Conservation (phyloP, 164 flowering plant species). For the Vitis rupestris region DNA sequence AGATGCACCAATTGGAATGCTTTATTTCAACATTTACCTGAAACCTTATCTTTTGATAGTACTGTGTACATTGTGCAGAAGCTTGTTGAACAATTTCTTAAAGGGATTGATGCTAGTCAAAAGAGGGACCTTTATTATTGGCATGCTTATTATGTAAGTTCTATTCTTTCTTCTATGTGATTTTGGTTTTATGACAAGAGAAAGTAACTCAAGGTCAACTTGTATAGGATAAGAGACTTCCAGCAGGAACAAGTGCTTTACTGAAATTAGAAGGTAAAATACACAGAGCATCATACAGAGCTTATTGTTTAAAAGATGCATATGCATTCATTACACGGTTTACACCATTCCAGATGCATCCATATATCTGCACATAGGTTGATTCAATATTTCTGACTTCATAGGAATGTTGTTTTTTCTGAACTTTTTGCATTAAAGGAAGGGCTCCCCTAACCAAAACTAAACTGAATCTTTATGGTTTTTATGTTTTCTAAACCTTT, state of each 20-base stretch:
- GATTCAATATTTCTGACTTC: background rate
- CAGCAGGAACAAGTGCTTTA: conserved; percentile 61
- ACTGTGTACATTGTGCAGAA: conserved; percentile 41
- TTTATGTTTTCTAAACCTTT: no score
- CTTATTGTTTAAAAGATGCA: background rate
- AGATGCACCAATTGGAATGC: background rate
- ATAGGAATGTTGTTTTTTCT: background rate
- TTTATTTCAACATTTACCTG: background rate
- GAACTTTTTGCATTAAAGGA: no score
- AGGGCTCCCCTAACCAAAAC: no score
- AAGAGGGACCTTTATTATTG: conserved; percentile 68
- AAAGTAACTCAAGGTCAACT: conserved; percentile 3
- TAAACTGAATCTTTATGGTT: no score
- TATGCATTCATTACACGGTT: background rate
- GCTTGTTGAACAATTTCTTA: conserved; percentile 68
- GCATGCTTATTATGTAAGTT: conserved; percentile 82
- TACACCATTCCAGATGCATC: no score
- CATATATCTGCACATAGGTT: background rate
- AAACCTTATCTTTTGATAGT: conserved; percentile 1
- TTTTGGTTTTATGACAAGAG: background rate
- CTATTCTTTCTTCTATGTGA: background rate
- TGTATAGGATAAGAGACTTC: conserved; percentile 72
- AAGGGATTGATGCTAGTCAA: conserved; percentile 40
- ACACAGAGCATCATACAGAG: background rate
- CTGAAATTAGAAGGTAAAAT: conserved; percentile 70